Conservation (phyloP, 2,329 filamentous ascomycete genomes). For the Sarocladium oryzae region DNA sequence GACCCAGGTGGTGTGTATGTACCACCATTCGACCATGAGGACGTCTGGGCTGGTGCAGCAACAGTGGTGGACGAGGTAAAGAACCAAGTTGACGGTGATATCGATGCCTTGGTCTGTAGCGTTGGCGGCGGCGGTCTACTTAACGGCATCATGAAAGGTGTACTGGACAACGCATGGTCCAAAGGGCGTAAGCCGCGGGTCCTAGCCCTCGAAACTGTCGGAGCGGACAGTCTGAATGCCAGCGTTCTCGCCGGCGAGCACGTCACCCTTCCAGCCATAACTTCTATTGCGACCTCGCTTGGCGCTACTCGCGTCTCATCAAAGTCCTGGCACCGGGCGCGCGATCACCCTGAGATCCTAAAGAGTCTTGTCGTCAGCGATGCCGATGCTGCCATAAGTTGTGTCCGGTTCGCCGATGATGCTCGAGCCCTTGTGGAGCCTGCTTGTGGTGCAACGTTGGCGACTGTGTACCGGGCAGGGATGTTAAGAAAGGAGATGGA, state of each 20-base stretch:
- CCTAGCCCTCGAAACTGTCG: conserved; percentile 68
- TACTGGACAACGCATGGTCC: conserved; percentile 40
- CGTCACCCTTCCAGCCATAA: conserved; percentile 63
- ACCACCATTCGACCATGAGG: conserved; percentile 62
- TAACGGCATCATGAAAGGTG: conserved; percentile 66
- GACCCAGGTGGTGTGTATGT: conserved; percentile 55
- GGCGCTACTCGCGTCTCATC: conserved; percentile 67
- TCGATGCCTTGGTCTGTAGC: conserved; percentile 68
- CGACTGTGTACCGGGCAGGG: conserved; percentile 55
- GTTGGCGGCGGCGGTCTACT: conserved; percentile 78
- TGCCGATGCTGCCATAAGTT: conserved; percentile 72
- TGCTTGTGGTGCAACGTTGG: conserved; percentile 77
- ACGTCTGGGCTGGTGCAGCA: conserved; percentile 60
- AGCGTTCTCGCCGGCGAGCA: conserved; percentile 50
- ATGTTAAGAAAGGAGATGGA: conserved; percentile 56
- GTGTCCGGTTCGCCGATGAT: conserved; percentile 72
- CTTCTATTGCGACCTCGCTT: conserved; percentile 67
- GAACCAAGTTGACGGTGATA: conserved; percentile 34
- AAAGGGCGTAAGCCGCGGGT: conserved; percentile 38
- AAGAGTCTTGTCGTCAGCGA: conserved; percentile 31
- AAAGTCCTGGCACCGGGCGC: conserved; percentile 59
- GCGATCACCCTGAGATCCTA: conserved; percentile 28
- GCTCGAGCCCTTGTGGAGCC: conserved; percentile 76
- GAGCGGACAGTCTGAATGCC: conserved; percentile 64
- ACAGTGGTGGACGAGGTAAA: conserved; percentile 49